phyloP scores from a whole-genome alignment of 2,329 filamentous ascomycete species.

The Phyllachora maydis region DNA sequence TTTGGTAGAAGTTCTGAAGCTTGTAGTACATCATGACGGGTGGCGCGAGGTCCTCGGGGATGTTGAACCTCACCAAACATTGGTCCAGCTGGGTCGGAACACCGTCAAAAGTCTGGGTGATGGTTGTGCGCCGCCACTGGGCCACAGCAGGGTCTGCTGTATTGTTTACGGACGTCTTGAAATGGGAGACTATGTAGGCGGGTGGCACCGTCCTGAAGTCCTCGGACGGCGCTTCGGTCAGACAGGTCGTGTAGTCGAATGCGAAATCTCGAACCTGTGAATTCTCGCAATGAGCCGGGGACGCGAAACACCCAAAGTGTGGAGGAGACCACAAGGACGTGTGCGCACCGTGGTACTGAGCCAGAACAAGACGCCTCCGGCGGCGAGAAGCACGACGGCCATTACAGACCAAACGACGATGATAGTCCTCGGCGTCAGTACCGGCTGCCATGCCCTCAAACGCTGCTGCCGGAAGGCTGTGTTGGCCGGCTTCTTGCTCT shows the following conservation, averaged over 20 bases:
- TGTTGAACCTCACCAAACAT: constrained; percentile 60
- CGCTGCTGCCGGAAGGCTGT: constrained; percentile 94
- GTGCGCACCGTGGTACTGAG: constrained; percentile 7
- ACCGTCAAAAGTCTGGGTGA: constrained; percentile 18
- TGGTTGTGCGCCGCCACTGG: constrained; percentile 19
- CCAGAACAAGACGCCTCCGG: constrained; percentile 8
- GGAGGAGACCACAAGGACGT: no score
- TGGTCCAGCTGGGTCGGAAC: constrained; percentile 17
- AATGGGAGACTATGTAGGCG: constrained; percentile 42
- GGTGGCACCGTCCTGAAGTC: constrained; percentile 29
- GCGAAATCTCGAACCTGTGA: constrained; percentile 68
- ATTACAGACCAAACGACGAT: constrained; percentile 9
- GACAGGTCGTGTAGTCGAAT: constrained; percentile 79
- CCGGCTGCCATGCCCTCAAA: constrained; percentile 96
- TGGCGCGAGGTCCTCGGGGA: constrained; percentile 59
- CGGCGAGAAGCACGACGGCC: constrained; percentile 8
- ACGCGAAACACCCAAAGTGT: no score
- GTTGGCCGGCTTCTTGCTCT: constrained; percentile 18
- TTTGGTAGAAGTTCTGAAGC: constrained; percentile 96
- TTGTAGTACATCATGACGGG: constrained; percentile 90
- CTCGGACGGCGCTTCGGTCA: constrained; percentile 24
- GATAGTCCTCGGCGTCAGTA: constrained; percentile 18
- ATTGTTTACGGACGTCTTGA: constrained; percentile 35
- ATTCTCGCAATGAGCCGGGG: constrained; percentile 22
- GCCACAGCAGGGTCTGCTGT: constrained; percentile 6